Conservation (phyloP, 2,329 filamentous ascomycete species). For the Xylariaceae sp. region DNA sequence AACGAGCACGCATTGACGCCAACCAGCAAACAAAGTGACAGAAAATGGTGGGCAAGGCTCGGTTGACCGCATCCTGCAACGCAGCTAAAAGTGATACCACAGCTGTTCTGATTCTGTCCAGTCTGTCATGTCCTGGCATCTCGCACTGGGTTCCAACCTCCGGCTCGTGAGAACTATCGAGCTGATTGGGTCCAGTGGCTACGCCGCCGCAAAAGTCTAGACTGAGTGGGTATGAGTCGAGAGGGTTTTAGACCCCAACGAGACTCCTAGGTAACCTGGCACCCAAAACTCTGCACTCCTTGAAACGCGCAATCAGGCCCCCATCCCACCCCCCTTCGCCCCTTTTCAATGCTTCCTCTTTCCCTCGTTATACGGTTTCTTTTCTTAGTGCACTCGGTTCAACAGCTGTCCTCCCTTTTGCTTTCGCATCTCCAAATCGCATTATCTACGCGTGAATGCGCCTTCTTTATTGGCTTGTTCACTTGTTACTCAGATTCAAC, state of each 20-base stretch:
- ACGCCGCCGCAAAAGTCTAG: conserved; percentile 17
- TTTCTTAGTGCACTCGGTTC: not conserved
- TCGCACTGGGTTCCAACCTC: conserved; percentile 35
- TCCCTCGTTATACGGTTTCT: conserved; percentile 22
- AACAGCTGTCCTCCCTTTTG: not conserved
- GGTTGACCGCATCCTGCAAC: conserved; percentile 31
- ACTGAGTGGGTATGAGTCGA: conserved; percentile 29
- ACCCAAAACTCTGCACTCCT: conserved; percentile 36
- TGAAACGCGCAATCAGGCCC: conserved; percentile 39
- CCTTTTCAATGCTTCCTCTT: conserved; percentile 30
- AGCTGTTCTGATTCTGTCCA: conserved; percentile 21
- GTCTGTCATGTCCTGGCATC: conserved; percentile 7
- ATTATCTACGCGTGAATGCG: not conserved
- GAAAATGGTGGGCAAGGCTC: conserved; percentile 38
- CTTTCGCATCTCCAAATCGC: not conserved
- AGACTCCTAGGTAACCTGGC: conserved; percentile 29
- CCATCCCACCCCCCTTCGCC: conserved; percentile 25
- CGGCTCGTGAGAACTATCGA: conserved; percentile 23
- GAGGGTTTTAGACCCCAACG: conserved; percentile 38
- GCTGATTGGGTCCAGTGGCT: conserved; percentile 25
- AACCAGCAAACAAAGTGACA: not conserved
- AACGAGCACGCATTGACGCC: conserved; percentile 3
- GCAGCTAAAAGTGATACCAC: conserved; percentile 15
- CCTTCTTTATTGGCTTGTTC: not conserved
- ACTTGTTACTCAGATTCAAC: not conserved